These are phyloP conservation scores for Lasiosphaeria ovina DNA, from an alignment of 495 filamentous ascomycete species.

Conservation along the genomic window DNA sequence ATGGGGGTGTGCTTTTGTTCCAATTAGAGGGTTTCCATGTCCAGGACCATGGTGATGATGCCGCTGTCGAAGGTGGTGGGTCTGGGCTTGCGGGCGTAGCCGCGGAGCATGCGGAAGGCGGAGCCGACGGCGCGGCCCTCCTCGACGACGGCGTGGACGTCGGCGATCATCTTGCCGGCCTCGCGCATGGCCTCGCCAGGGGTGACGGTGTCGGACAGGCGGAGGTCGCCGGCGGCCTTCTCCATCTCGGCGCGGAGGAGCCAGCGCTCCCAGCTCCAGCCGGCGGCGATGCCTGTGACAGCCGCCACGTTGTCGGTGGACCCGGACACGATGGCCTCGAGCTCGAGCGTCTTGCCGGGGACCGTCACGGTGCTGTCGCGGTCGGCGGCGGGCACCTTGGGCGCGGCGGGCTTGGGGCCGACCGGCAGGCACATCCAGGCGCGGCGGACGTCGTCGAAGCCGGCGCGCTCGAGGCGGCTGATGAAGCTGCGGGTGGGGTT, in stretches of 20 bases:
- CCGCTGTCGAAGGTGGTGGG: slow-evolving; percentile 8
- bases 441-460: slow-evolving; percentile 77
- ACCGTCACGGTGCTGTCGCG: slow-evolving; percentile 35
- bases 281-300: slow-evolving; percentile 77
- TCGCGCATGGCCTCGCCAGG: slow-evolving; percentile 46
- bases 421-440: slow-evolving; percentile 90
- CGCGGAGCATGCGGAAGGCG: slow-evolving; percentile 82
- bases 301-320: slow-evolving; percentile 70
- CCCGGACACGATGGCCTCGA: slow-evolving; percentile 66
- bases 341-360: slow-evolving; percentile 49
- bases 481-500: slow-evolving; percentile 76
- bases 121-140: slow-evolving; percentile 76
- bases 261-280: slow-evolving; percentile 97
- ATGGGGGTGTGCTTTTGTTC: neutral
- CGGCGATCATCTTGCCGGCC: slow-evolving; percentile 62
- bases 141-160: slow-evolving; percentile 75
- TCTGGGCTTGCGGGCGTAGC: slow-evolving; percentile 86
- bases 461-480: slow-evolving; percentile 64
- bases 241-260: slow-evolving; percentile 81
- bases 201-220: slow-evolving; percentile 47
- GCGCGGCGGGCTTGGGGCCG: slow-evolving; percentile 58
- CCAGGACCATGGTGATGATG: slow-evolving; percentile 22
- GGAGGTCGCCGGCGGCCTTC: slow-evolving; percentile 65
- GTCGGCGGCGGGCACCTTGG: slow-evolving; percentile 29
- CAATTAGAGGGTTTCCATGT: slow-evolving; percentile 7